A percentile compares a stretch with the other conserved stretches of the same genome.
phyloP scores from a whole-genome alignment of 805 yeast species.

The Cyberlindnera mycetangii region DNA sequence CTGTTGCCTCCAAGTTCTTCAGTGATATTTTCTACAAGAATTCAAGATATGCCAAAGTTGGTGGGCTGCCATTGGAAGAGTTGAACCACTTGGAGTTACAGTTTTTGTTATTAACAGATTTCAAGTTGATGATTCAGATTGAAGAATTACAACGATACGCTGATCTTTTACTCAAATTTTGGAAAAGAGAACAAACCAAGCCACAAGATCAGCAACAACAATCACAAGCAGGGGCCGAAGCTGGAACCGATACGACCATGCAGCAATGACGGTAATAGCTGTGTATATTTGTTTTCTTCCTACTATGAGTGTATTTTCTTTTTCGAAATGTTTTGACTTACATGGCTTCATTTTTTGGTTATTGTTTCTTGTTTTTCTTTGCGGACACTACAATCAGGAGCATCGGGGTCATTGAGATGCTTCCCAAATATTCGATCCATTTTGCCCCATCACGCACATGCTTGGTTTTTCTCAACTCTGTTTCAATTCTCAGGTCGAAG shows the following conservation, averaged over 20 bases:
- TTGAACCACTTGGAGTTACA: slow-evolving; percentile 90
- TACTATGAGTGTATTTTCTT: too few species aligned
- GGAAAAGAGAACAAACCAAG: slow-evolving; percentile 57
- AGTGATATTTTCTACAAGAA: slow-evolving; percentile 94
- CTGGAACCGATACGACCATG: slow-evolving; percentile 4
- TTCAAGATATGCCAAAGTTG: slow-evolving; percentile 91
- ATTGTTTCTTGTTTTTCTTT: too few species aligned
- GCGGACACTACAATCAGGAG: too few species aligned
- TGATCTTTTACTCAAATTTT: slow-evolving; percentile 77
- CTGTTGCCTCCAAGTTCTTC: slow-evolving; percentile 93
- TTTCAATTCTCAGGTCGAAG: neutral
- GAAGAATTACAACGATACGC: slow-evolving; percentile 92
- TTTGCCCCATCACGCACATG: too few species aligned
- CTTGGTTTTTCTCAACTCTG: too few species aligned
- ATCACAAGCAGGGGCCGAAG: slow-evolving; percentile 4
- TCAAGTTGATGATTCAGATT: slow-evolving; percentile 79
- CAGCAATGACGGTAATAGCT: too few species aligned
- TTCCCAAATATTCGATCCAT: too few species aligned
- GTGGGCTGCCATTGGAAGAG: slow-evolving; percentile 92
- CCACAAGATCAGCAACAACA: slow-evolving; percentile 4
- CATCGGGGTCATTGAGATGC: too few species aligned
- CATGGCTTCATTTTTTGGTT: too few species aligned
- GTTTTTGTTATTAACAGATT: slow-evolving; percentile 79
- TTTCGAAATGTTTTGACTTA: too few species aligned
- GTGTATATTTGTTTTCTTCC: too few species aligned